phyloP scores from a whole-genome alignment of 495 filamentous ascomycete species.

The Cudoniella acicularis region DNA sequence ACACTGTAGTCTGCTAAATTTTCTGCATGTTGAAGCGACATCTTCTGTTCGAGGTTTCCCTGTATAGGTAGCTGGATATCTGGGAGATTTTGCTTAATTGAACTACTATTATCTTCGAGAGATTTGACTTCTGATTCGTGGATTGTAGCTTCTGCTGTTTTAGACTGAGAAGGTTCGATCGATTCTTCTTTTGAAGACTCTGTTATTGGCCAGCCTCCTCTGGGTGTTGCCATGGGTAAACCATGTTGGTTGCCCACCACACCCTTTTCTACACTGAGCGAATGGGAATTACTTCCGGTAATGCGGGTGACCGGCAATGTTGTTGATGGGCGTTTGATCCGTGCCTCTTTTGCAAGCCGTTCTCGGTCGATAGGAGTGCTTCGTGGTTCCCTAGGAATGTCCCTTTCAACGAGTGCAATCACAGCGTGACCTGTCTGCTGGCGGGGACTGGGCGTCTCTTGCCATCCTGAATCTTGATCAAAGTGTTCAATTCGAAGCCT shows the following conservation, averaged over 20 bases:
- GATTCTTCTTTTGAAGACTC: neutral
- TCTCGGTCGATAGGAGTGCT: conserved; percentile 10
- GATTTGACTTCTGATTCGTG: no score
- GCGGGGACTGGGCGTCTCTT: neutral
- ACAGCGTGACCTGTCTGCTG: neutral
- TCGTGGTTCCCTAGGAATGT: neutral
- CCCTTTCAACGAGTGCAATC: neutral
- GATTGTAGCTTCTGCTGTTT: neutral
- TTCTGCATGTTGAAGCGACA: no score
- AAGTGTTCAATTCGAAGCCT: conserved; percentile 4
- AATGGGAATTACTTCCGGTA: neutral
- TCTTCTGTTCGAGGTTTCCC: no score
- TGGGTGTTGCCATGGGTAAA: neutral
- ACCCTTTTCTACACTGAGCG: neutral
- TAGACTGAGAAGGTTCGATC: neutral
- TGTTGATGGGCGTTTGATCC: conserved; percentile 14
- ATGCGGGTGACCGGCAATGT: neutral
- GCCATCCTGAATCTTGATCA: conserved; percentile 2
- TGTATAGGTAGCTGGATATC: no score
- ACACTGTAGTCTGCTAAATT: no score
- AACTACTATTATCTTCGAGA: no score
- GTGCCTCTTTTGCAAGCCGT: conserved; percentile 16
- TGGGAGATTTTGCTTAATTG: no score
- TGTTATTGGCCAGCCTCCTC: neutral
- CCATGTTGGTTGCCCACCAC: neutral